Evolutionary conservation across 192 early-diverging fungal genomes (phyloP).

Genomic region (Borealophlyctis nickersoniae): DNA sequence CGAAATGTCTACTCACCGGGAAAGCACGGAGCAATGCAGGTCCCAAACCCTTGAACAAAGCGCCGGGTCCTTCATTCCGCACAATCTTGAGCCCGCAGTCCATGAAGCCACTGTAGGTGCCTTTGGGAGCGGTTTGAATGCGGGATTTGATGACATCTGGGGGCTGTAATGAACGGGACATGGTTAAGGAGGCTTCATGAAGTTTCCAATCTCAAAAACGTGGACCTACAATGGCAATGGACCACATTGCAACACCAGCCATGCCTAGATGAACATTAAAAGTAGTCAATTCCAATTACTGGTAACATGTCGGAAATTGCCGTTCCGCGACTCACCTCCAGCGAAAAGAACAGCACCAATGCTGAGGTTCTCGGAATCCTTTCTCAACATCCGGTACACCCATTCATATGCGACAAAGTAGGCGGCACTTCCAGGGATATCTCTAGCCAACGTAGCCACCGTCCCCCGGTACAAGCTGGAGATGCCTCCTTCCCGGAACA

Average conservation of each 20-base stretch:
- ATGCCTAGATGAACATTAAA: constrained; percentile 53
- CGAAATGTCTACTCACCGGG: constrained; percentile 39
- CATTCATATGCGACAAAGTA: constrained; percentile 95
- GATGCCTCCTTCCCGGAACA: constrained; percentile 86
- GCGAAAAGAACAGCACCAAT: constrained; percentile 83
- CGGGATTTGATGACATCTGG: constrained; percentile 91
- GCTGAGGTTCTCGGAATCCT: constrained; percentile 59
- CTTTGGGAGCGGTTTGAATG: constrained; percentile 81
- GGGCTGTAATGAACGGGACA: constrained; percentile 37
- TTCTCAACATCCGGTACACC: constrained; percentile 60
- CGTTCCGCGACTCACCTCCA: constrained; percentile 63
- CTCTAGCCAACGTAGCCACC: constrained; percentile 88
- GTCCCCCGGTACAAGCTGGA: constrained; percentile 88
- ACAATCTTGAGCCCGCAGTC: constrained; percentile 71
- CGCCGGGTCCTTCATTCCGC: constrained; percentile 68
- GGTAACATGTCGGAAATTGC: neutral
- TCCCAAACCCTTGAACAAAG: constrained; percentile 85
- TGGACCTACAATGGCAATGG: constrained; percentile 69
- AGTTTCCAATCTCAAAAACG: neutral
- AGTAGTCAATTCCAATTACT: neutral
- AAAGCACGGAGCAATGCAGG: constrained; percentile 90
- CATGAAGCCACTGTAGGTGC: constrained; percentile 74
- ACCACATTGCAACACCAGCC: constrained; percentile 98
- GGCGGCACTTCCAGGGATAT: constrained; percentile 90
- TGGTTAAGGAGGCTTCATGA: neutral